Base-by-base conservation (phyloP, 306 rosid species). In the Fragaria ananassa region DNA sequence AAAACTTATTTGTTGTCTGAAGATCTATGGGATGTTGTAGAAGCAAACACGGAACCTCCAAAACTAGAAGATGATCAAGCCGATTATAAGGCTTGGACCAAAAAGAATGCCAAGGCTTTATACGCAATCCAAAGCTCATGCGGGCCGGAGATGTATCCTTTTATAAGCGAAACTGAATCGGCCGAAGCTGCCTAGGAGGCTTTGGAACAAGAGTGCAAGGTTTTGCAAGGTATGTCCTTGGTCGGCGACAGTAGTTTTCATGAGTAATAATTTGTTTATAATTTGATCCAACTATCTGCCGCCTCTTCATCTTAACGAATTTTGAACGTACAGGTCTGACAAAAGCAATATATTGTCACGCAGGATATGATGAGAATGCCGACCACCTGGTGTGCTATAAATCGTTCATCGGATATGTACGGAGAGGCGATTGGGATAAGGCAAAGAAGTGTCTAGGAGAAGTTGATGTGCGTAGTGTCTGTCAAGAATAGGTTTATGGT, bases 111-210 rank as follows among this genome's bases (percentile, higher is more conserved):
- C 19, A 13, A 19, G 12, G 76, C 76, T 57, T 53, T 70, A 6
- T 74, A 78, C 6, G 71, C 47, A 34, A 78, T 78, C 41, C 23
- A 58, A 11, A 78, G 27, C 37, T 70, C 76, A 4, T 77, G 70
- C 18, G 61, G 69, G 1, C 8, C 4, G 2, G 66, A 60, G 10
- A 14, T 29, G 39, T 68, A 10, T 17, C 34, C 12, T 62, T 68
- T 3, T 12, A 60, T 78, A 45, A 19, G 31, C 8, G 0, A 10
- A 17, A 14, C 21, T 10, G 1, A 6, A 5, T 3, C 15, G 2
- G 76, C 81, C 27, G n/a, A 45, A n/a, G 10, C 18, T 8, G 81
- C 81, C 21, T 70, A 76, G 76, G 18, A 29, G 8, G 27, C 42
- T 42, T 78, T 78, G 45, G 58, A 44, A 57, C 29, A 21, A 4